Conservation (phyloP, 164 flowering plant species). For the Berberis thunbergii region DNA sequence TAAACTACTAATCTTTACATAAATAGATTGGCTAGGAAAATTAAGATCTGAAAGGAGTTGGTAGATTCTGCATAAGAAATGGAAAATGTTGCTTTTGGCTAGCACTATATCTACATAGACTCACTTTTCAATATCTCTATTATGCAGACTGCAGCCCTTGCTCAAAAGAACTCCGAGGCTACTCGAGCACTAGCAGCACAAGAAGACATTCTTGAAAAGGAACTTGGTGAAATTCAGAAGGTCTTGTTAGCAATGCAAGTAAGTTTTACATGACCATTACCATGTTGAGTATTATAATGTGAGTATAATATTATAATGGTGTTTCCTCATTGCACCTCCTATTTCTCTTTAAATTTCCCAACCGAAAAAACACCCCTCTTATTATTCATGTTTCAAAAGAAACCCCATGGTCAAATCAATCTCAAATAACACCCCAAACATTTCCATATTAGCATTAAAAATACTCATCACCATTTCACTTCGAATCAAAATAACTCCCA, state of each 20-base stretch:
- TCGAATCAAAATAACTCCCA: too few species aligned
- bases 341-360: too few species aligned
- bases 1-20: too few species aligned
- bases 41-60: too few species aligned
- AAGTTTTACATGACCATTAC: constrained; percentile 5
- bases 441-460: too few species aligned
- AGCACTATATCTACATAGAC: too few species aligned
- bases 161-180: constrained; percentile 88
- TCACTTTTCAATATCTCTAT: constrained; percentile 5
- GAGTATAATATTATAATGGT: not conserved
- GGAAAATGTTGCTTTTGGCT: not conserved
- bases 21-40: too few species aligned
- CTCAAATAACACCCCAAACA: too few species aligned
- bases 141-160: constrained; percentile 76
- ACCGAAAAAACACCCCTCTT: too few species aligned
- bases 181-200: constrained; percentile 72
- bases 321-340: not conserved
- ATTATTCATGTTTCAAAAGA: too few species aligned
- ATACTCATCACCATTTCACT: too few species aligned
- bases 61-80: not conserved
- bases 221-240: constrained; percentile 88
- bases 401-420: too few species aligned
- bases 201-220: constrained; percentile 75
- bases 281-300: not conserved
- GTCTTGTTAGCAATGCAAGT: constrained; percentile 97